phyloP scores from a whole-genome alignment of 352 stramenopile genomes.

The Saprolegnia parasitica region DNA sequence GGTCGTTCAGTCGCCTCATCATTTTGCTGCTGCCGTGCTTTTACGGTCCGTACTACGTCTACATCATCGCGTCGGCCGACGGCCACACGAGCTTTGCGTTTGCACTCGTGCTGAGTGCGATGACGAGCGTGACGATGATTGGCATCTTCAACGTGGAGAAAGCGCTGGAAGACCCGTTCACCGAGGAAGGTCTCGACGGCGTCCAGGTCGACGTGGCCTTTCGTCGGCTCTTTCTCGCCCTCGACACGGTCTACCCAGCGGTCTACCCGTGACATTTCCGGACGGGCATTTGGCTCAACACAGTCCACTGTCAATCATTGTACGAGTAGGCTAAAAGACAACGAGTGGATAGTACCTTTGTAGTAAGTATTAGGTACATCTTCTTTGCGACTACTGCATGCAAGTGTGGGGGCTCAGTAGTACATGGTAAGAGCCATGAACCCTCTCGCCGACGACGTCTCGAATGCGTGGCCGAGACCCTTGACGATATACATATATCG shows the following conservation, averaged over 20 bases:
- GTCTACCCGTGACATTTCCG: neutral
- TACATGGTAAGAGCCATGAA: too few species aligned
- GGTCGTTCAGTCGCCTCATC: conserved; percentile 79
- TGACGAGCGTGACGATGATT: conserved; percentile 80
- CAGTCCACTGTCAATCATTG: too few species aligned
- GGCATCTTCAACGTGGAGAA: conserved; percentile 85
- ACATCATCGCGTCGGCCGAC: conserved; percentile 52
- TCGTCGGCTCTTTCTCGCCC: conserved; percentile 19
- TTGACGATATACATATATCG: too few species aligned
- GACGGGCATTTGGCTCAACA: too few species aligned
- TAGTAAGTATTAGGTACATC: too few species aligned
- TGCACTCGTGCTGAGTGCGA: conserved; percentile 60
- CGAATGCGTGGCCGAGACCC: too few species aligned
- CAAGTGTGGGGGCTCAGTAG: too few species aligned
- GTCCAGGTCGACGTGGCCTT: conserved; percentile 25
- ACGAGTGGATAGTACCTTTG: too few species aligned
- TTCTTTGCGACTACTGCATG: too few species aligned
- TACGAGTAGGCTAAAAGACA: too few species aligned
- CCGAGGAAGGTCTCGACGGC: conserved; percentile 32
- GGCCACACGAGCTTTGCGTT: conserved; percentile 70
- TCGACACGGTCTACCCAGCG: conserved; percentile 16
- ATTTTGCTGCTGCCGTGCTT: conserved; percentile 81
- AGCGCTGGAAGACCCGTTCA: conserved; percentile 80
- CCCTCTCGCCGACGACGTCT: too few species aligned
- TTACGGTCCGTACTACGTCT: conserved; percentile 85